Percentiles rank a stretch among this genome's conserved stretches.
These are phyloP conservation scores for Mortierella sp. DNA, from an alignment of 371 early-diverging fungal genomes.

Conservation along the genomic window DNA sequence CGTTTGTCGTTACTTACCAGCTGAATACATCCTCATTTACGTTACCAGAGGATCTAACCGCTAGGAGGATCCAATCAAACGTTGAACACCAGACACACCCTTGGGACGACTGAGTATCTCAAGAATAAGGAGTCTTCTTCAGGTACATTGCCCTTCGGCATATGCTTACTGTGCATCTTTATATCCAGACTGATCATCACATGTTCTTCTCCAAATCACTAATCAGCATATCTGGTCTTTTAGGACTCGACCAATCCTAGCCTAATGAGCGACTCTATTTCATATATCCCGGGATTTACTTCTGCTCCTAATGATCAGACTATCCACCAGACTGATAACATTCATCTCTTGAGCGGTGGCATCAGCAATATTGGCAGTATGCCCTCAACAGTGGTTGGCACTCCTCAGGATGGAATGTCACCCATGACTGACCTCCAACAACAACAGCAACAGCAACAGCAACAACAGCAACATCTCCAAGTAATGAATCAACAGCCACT, in stretches of 20 bases:
- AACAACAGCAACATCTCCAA: conserved; percentile 15
- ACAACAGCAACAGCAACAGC: conserved; percentile 23
- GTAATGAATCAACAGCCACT: conserved; percentile 5
- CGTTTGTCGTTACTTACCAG: neutral
- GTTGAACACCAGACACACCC: neutral
- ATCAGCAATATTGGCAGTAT: conserved; percentile 12
- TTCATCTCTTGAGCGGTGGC: conserved; percentile 8
- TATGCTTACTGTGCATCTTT: conserved; percentile 1
- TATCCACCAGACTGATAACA: conserved; percentile 5
- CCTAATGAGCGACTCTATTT: conserved; percentile 24
- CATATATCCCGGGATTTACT: conserved; percentile 14
- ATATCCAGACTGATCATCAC: neutral
- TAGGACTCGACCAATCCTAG: neutral
- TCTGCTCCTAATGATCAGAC: conserved; percentile 26
- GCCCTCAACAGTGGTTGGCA: conserved; percentile 6
- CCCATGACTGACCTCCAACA: conserved; percentile 19
- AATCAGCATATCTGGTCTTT: neutral
- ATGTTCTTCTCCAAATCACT: neutral
- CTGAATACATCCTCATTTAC: neutral
- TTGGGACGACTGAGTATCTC: neutral
- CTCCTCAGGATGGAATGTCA: conserved; percentile 10
- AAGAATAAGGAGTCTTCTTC: neutral
- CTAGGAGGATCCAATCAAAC: conserved; percentile 2
- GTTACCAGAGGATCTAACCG: neutral
- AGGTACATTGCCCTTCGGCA: neutral